Base-by-base conservation (phyloP, 257 asterid species). In the Ilex aquifolium region DNA sequence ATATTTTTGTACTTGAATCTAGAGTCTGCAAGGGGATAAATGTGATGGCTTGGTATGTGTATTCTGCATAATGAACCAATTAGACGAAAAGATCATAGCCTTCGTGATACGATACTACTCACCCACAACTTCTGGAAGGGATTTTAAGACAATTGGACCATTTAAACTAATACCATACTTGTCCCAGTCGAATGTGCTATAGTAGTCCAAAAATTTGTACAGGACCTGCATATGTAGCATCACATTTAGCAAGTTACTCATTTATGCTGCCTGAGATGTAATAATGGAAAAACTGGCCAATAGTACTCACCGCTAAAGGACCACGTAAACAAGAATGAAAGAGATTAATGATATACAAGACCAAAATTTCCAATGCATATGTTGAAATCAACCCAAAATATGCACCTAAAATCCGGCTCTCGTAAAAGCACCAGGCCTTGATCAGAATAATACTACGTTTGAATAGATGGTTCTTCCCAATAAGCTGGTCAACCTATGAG, bases 361-460 rank as follows among this genome's bases (percentile, higher is more conserved):
- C 60, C 44, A 78, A 30, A 12, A 65, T 65, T 52, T 78, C 80
- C 52, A 78, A 62, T 27, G 80, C 80, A 65, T 78, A 74, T 27
- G 80, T 78, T 54, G 80, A 74, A 11, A 78, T 60, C 60, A 78
- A 58, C 1, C 76, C 67, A 32, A 61, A 65, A 11, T 57, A 65
- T 21, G 82, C 74, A 44, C 83, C 83, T 44, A 78, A 74, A 30
- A 78, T 65, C 17, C 83, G 77, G 56, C 83, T 78, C 57, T 78
- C 80, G 31, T 78, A 78, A 58, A 65, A 64, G 72, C 77, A 78
- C 83, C 80, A 74, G 3, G 83, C 69, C 62, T 74, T 74, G 61
- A 70, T 66, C 67, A 78, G 59, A 64, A 78, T 64, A 61, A 74
- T 71, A 48, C 77, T 78, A 30, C 75, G 75, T 44, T 78, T 78